A percentile compares a stretch with the other conserved stretches of the same genome.
phyloP scores from a whole-genome alignment of 176 grass and related monocot species.

The Cymbopogon citratus region DNA sequence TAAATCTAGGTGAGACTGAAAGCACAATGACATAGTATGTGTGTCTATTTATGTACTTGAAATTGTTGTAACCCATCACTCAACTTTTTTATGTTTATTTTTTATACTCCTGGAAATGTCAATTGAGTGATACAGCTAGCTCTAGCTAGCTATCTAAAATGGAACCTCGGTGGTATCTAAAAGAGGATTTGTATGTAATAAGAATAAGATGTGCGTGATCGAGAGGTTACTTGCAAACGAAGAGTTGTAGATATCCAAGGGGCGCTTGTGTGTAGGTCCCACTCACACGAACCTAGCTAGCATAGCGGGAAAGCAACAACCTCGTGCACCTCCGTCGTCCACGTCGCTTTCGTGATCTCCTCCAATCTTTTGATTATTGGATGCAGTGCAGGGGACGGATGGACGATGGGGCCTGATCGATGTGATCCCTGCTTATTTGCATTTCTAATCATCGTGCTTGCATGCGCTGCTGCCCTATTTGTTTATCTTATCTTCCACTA shows the following conservation, averaged over 20 bases:
- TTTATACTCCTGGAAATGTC: no score
- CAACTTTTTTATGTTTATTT: neutral
- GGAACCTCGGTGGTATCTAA: neutral
- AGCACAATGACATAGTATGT: no score
- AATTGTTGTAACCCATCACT: no score
- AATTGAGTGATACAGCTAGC: neutral
- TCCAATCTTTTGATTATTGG: neutral
- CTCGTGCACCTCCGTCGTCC: conserved; percentile 20
- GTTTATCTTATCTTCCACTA: neutral
- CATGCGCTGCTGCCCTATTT: neutral
- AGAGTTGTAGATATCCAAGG: neutral
- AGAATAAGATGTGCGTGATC: neutral
- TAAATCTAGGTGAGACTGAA: no score
- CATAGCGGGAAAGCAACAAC: conserved; percentile 28
- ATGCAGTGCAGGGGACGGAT: neutral
- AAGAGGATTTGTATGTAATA: neutral
- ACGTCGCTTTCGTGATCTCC: conserved; percentile 28
- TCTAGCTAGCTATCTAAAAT: neutral
- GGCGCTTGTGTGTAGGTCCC: neutral
- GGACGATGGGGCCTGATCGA: no score
- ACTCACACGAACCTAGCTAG: neutral
- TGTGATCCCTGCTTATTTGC: neutral
- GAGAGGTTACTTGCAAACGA: conserved; percentile 1
- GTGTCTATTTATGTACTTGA: no score
- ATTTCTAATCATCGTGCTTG: neutral